These are phyloP conservation scores for Lichina pygmaea DNA, from an alignment of 495 filamentous ascomycete species.

Conservation along the genomic window DNA sequence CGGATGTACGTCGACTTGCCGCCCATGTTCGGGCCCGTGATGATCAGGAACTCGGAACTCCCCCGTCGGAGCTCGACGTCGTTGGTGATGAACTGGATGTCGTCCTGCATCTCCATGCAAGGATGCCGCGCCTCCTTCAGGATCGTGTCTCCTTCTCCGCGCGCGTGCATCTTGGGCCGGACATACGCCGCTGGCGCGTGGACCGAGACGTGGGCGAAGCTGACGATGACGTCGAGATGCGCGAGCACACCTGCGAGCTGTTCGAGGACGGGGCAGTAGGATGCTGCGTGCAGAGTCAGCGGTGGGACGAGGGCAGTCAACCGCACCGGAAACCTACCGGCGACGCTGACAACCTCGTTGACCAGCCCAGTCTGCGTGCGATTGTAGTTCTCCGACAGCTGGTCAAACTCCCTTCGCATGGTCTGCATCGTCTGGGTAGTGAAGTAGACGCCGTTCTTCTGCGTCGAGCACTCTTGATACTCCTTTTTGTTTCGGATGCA, in stretches of 20 bases:
- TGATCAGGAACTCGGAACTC: conserved; percentile 76
- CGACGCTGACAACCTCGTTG: conserved; percentile 75
- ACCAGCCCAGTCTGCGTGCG: conserved; percentile 81
- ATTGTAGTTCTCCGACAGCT: conserved; percentile 87
- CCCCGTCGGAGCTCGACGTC: conserved; percentile 67
- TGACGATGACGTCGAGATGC: conserved; percentile 89
- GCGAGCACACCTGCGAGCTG: conserved; percentile 67
- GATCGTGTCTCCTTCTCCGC: conserved; percentile 72
- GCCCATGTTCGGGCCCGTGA: conserved; percentile 97
- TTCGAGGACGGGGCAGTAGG: conserved; percentile 84
- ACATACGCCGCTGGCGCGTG: conserved; percentile 83
- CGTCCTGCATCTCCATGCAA: conserved; percentile 98
- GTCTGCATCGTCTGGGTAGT: conserved; percentile 66
- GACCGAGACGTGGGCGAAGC: conserved; percentile 79
- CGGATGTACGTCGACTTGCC: conserved; percentile 98
- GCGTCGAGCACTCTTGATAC: conserved; percentile 90
- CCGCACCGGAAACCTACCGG: conserved; percentile 8
- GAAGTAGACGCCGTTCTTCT: conserved; percentile 98
- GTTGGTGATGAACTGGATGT: conserved; percentile 95
- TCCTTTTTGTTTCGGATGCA: conserved; percentile 76
- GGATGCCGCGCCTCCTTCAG: conserved; percentile 87
- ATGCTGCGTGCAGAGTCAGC: conserved; percentile 20
- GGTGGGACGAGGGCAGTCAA: neutral
- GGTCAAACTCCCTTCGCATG: conserved; percentile 73
- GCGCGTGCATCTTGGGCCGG: conserved; percentile 72